Evolutionary conservation across 192 early-diverging fungal species (phyloP).

Genomic region (Coemansia sp.): DNA sequence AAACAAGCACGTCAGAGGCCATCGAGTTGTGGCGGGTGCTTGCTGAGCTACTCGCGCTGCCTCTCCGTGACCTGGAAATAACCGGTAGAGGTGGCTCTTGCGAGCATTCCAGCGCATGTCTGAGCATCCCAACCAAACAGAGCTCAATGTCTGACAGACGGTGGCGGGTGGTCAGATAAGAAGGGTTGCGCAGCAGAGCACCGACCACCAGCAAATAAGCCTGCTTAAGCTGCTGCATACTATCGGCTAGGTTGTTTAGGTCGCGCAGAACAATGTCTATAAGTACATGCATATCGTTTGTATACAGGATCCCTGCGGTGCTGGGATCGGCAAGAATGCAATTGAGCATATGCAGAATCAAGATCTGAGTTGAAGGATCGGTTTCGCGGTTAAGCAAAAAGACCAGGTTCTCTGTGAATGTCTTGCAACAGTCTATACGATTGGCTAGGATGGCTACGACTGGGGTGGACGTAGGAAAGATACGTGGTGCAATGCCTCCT

Average conservation of each 20-base stretch:
- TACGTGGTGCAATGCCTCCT: neutral
- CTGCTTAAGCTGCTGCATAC: slow-evolving; percentile 62
- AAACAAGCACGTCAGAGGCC: slow-evolving; percentile 12
- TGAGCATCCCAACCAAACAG: slow-evolving; percentile 38
- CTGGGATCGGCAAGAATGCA: slow-evolving; percentile 61
- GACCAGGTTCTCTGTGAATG: slow-evolving; percentile 83
- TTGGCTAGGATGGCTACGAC: slow-evolving; percentile 36
- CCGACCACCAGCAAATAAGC: slow-evolving; percentile 65
- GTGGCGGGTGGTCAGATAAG: slow-evolving; percentile 36
- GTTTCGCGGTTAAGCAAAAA: slow-evolving; percentile 91
- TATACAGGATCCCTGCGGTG: slow-evolving; percentile 77
- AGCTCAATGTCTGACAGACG: slow-evolving; percentile 49
- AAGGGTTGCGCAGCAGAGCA: slow-evolving; percentile 64
- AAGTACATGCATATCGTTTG: slow-evolving; percentile 86
- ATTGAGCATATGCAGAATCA: slow-evolving; percentile 69
- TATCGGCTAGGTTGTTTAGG: slow-evolving; percentile 67
- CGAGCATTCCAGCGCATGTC: slow-evolving; percentile 41
- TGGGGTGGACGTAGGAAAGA: slow-evolving; percentile 4
- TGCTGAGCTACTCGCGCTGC: slow-evolving; percentile 18
- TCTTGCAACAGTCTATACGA: slow-evolving; percentile 57
- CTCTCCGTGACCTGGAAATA: slow-evolving; percentile 16
- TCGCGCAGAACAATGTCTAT: slow-evolving; percentile 86
- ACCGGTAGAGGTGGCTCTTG: slow-evolving; percentile 4
- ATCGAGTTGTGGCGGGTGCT: slow-evolving; percentile 40
- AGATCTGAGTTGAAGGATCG: slow-evolving; percentile 42